phyloP scores from a whole-genome alignment of 2,329 filamentous ascomycete genomes.

The Diaporthe velutina region DNA sequence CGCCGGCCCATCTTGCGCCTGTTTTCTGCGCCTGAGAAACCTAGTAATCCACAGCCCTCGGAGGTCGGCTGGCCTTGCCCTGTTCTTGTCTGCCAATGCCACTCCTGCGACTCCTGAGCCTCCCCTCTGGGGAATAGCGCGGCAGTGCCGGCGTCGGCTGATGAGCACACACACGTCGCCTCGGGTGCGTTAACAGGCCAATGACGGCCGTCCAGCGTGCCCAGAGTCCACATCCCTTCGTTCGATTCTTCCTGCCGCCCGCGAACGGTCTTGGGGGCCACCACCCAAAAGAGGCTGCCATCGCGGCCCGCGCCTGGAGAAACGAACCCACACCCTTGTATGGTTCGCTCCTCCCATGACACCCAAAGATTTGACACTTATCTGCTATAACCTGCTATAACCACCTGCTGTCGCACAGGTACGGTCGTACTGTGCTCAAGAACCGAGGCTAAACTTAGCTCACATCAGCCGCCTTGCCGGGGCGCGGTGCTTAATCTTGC shows the following conservation, averaged over 20 bases:
- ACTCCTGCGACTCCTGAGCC: conserved; percentile 8
- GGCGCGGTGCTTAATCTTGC: conserved; percentile 24
- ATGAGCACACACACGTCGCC: background rate
- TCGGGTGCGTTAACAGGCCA: conserved; percentile 17
- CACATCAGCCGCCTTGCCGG: conserved; percentile 15
- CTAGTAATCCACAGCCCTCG: conserved; percentile 6
- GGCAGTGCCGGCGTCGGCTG: conserved; percentile 19
- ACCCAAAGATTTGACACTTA: background rate
- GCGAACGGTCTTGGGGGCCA: conserved; percentile 7
- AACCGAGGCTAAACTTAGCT: conserved; percentile 19
- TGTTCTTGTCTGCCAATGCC: conserved; percentile 6
- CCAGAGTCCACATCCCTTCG: background rate
- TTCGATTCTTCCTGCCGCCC: background rate
- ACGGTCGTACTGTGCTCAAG: background rate
- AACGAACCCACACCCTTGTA: background rate
- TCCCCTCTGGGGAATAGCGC: background rate
- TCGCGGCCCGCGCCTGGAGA: conserved; percentile 17
- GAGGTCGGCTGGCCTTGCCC: conserved; percentile 5
- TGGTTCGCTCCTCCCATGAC: background rate
- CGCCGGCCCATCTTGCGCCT: conserved; percentile 5
- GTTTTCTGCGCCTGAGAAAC: background rate
- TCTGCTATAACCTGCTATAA: background rate
- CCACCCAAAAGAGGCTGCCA: background rate
- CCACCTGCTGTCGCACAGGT: background rate
- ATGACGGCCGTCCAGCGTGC: background rate